phyloP scores from a whole-genome alignment of 441 rosid species.

The Raphanus hybrid region DNA sequence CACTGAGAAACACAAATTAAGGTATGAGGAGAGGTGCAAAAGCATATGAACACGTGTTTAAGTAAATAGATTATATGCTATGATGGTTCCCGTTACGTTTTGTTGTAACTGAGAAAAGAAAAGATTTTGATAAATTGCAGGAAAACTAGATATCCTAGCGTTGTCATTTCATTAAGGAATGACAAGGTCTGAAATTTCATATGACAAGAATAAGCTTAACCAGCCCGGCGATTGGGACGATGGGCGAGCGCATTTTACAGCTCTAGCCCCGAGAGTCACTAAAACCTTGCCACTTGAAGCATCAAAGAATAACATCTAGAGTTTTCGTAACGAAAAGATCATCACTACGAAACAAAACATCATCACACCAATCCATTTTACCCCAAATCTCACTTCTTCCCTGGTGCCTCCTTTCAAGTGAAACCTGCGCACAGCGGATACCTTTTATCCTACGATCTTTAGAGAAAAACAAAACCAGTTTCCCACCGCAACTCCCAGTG shows the following conservation, averaged over 20 bases:
- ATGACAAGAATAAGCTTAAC: too few species aligned
- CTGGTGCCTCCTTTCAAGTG: background rate
- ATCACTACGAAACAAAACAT: background rate
- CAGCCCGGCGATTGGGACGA: too few species aligned
- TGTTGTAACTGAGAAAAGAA: too few species aligned
- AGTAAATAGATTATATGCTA: background rate
- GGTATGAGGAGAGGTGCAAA: background rate
- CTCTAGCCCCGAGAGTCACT: too few species aligned
- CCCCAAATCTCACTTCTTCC: background rate
- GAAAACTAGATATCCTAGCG: too few species aligned
- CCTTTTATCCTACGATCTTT: background rate
- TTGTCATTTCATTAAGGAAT: too few species aligned
- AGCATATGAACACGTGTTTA: background rate
- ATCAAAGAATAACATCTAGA: background rate
- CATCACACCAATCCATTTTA: background rate
- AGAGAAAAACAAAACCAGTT: background rate
- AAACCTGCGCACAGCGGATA: background rate
- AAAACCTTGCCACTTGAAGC: background rate
- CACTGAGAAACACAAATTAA: conserved; percentile 22
- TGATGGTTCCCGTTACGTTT: too few species aligned
- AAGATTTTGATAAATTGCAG: too few species aligned
- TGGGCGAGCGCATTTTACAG: too few species aligned
- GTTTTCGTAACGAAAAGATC: background rate
- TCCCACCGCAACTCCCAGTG: conserved; percentile 1
- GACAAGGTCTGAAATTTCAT: too few species aligned